Percentiles rank a stretch among this genome's conserved stretches.
phyloP scores from a whole-genome alignment of 352 stramenopile species.

The Pythium periplocum region DNA sequence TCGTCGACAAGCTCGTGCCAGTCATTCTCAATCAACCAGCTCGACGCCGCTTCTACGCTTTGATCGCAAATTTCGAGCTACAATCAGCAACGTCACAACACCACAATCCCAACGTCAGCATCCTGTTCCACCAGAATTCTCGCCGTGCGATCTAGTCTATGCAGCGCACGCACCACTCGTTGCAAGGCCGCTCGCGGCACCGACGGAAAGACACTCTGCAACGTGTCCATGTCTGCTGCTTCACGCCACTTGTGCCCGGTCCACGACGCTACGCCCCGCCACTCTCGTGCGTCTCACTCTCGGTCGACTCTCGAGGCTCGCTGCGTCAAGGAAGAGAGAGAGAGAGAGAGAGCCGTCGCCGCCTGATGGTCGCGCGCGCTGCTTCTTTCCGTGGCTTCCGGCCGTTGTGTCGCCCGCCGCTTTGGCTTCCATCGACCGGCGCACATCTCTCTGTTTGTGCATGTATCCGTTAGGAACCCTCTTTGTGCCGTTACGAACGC shows the following conservation, averaged over 20 bases:
- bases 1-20: slow-evolving; percentile 28
- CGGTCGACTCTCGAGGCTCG: neutral
- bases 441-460: no score
- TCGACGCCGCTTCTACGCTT: slow-evolving; percentile 27
- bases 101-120: neutral
- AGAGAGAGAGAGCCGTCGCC: slow-evolving; percentile 1
- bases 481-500: no score
- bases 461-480: no score
- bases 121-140: slow-evolving; percentile 3
- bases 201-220: slow-evolving; percentile 25
- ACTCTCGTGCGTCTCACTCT: no score
- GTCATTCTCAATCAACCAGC: slow-evolving; percentile 33
- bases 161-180: slow-evolving; percentile 24
- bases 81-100: neutral
- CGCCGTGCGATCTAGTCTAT: neutral
- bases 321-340: slow-evolving; percentile 1
- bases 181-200: slow-evolving; percentile 21
- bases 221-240: slow-evolving; percentile 18
- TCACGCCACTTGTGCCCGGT: neutral
- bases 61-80: slow-evolving; percentile 31
- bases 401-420: neutral
- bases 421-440: no score
- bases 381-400: neutral
- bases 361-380: slow-evolving; percentile 1
- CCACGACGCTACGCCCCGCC: no score